A percentile compares a stretch with the other conserved stretches of the same genome.
These are phyloP conservation scores for Russula dissimulans DNA, from an alignment of 768 basidiomycete species.

Conservation along the genomic window DNA sequence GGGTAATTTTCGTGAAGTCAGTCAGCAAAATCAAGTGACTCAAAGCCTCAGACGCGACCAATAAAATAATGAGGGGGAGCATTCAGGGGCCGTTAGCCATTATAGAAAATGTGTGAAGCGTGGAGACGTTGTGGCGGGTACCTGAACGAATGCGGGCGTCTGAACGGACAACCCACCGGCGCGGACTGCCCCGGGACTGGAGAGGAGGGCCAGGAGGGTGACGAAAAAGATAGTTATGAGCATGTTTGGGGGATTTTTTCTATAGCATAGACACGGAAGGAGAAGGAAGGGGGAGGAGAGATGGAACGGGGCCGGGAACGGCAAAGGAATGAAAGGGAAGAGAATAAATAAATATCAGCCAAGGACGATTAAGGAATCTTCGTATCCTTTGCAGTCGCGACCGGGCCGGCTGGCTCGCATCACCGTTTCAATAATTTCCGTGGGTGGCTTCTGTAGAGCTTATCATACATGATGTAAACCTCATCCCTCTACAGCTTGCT, in stretches of 20 bases:
- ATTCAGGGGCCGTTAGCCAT: too few relatives aligned
- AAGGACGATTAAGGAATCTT: not conserved
- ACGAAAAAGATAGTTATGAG: slow-evolving; percentile 69
- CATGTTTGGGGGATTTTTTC: slow-evolving; percentile 38
- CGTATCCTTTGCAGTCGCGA: not conserved
- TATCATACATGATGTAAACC: too few relatives aligned
- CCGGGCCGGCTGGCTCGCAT: too few relatives aligned
- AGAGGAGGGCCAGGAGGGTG: slow-evolving; percentile 54
- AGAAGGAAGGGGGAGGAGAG: slow-evolving; percentile 20
- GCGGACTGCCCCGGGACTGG: slow-evolving; percentile 37
- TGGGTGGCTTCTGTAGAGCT: too few relatives aligned
- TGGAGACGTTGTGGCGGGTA: slow-evolving; percentile 21
- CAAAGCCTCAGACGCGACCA: too few relatives aligned
- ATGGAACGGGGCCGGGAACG: slow-evolving; percentile 16
- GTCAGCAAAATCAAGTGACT: too few relatives aligned
- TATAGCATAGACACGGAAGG: not conserved
- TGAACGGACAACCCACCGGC: slow-evolving; percentile 43
- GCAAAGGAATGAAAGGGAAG: not conserved
- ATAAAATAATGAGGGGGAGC: too few relatives aligned
- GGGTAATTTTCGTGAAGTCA: too few relatives aligned
- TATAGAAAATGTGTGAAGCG: too few relatives aligned
- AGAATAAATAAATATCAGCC: not conserved
- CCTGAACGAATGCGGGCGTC: slow-evolving; percentile 47
- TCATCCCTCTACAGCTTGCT: slow-evolving; percentile 31
- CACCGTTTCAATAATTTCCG: too few relatives aligned